Percentiles rank a stretch among this genome's conserved stretches.
Conservation (phyloP, 164 flowering plant genomes). For the Macadamia integrifolia region DNA sequence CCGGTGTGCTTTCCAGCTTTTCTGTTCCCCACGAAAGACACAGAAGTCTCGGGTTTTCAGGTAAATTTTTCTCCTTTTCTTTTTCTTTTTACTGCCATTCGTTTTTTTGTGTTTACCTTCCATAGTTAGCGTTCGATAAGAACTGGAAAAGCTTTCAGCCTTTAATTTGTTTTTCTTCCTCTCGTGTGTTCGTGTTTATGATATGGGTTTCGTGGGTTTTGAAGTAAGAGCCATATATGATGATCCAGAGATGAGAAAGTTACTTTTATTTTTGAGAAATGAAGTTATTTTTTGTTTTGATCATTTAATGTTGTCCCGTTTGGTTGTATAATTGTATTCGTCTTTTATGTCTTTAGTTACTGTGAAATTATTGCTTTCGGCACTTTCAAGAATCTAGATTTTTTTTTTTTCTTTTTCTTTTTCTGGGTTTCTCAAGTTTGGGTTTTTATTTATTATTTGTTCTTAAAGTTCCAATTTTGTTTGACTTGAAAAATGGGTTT, state of each 20-base stretch:
- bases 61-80: conserved; percentile 15
- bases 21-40: conserved; percentile 48
- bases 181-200: conserved; percentile 6
- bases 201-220: neutral
- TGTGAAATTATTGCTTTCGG: neutral
- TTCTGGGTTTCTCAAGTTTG: neutral
- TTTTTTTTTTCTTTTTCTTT: conserved; percentile 6
- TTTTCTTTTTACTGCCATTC: neutral
- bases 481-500: neutral
- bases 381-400: neutral
- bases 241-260: neutral
- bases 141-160: neutral
- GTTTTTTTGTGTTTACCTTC: neutral
- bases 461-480: neutral
- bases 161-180: neutral
- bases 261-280: neutral
- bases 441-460: neutral
- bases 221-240: conserved; percentile 4
- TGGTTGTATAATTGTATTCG: neutral
- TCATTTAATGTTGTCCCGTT: neutral
- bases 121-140: neutral
- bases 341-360: neutral
- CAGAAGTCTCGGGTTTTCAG: conserved; percentile 46
- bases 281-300: neutral
- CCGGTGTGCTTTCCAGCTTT: conserved; percentile 33